A percentile compares a stretch with the other conserved stretches of the same genome.
These are phyloP conservation scores for Chlamydomonas reinhardtii DNA, from an alignment of 163 green algal species.

Conservation along the genomic window DNA sequence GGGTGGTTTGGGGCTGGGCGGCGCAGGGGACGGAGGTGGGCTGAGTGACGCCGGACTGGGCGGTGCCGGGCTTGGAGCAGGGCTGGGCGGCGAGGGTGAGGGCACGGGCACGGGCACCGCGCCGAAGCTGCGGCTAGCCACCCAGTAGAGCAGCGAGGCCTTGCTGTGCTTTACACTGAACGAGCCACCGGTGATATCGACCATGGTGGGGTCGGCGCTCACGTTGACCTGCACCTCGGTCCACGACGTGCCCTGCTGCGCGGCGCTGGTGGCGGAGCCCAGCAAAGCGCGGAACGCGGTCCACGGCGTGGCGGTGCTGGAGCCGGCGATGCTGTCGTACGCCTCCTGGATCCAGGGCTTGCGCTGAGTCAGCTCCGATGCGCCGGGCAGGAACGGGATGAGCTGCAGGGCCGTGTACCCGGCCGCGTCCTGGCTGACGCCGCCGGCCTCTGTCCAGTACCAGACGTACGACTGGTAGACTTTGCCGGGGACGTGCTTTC, in stretches of 20 bases:
- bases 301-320: slow-evolving; percentile 18
- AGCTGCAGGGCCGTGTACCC: slow-evolving; percentile 51
- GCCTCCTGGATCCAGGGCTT: slow-evolving; percentile 39
- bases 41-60: not conserved
- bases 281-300: slow-evolving; percentile 52
- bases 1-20: not conserved
- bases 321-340: slow-evolving; percentile 5
- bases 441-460: not conserved
- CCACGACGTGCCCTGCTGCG: slow-evolving; percentile 7
- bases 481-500: slow-evolving; percentile 19
- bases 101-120: not conserved
- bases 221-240: not conserved
- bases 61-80: not conserved
- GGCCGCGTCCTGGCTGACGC: not conserved
- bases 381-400: slow-evolving; percentile 53
- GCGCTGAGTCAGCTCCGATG: slow-evolving; percentile 44
- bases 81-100: not conserved
- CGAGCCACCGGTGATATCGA: not conserved
- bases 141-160: slow-evolving; percentile 63
- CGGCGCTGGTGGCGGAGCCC: slow-evolving; percentile 38
- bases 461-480: slow-evolving; percentile 3
- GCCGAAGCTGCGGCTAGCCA: slow-evolving; percentile 39
- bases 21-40: not conserved
- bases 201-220: slow-evolving; percentile 19
- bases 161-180: slow-evolving; percentile 11